A percentile compares a stretch with the other conserved stretches of the same genome.
These are phyloP conservation scores for Terana coerulea DNA, from an alignment of 768 basidiomycete genomes.

Conservation along the genomic window DNA sequence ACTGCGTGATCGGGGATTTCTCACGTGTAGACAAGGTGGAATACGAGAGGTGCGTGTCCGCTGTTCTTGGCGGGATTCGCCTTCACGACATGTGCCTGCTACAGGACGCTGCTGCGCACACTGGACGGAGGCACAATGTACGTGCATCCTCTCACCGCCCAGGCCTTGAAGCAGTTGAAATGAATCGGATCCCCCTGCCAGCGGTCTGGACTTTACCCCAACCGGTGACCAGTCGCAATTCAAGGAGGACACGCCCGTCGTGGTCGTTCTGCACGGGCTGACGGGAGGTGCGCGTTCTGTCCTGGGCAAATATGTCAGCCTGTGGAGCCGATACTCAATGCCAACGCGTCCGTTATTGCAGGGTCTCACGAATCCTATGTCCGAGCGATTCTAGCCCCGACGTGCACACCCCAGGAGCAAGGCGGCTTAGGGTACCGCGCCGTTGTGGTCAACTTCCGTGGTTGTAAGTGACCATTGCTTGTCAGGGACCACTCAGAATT, in stretches of 20 bases:
- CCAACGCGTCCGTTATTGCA: slow-evolving; percentile 25
- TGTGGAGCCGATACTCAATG: slow-evolving; percentile 10
- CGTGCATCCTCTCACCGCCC: slow-evolving; percentile 18
- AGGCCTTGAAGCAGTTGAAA: not conserved
- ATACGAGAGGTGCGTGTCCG: slow-evolving; percentile 46
- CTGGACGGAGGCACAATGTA: slow-evolving; percentile 67
- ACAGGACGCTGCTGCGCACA: slow-evolving; percentile 46
- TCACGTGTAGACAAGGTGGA: slow-evolving; percentile 49
- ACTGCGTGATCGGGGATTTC: slow-evolving; percentile 58
- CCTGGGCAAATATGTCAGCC: not conserved
- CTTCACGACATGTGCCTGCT: not conserved
- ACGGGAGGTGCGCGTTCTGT: slow-evolving; percentile 36
- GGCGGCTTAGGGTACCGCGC: slow-evolving; percentile 92
- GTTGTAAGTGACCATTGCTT: slow-evolving; percentile 53
- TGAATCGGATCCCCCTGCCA: slow-evolving; percentile 22
- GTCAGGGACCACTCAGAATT: too few relatives aligned
- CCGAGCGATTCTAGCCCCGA: slow-evolving; percentile 72
- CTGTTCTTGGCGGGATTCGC: not conserved
- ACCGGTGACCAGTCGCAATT: slow-evolving; percentile 24
- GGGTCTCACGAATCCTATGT: slow-evolving; percentile 92
- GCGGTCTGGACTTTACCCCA: slow-evolving; percentile 67
- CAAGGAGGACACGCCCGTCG: slow-evolving; percentile 42
- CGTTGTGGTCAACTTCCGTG: slow-evolving; percentile 89
- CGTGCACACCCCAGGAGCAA: slow-evolving; percentile 61
- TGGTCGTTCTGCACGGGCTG: slow-evolving; percentile 51